Percentiles rank a stretch among this genome's conserved stretches.
These are phyloP conservation scores for Cyathus striatus DNA, from an alignment of 768 basidiomycete species.

Conservation along the genomic window DNA sequence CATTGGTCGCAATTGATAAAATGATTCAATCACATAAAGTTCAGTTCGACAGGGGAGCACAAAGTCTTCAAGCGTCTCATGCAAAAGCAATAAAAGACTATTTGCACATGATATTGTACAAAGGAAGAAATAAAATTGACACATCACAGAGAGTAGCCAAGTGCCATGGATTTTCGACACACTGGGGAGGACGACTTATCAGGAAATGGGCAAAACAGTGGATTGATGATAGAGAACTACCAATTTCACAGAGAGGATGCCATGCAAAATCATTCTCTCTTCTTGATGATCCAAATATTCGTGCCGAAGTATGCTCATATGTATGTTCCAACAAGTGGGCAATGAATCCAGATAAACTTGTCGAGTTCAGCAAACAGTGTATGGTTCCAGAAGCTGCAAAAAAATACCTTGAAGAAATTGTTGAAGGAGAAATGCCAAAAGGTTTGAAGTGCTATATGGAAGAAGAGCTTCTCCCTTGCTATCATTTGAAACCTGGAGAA, in stretches of 20 bases:
- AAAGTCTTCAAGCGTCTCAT: conserved; percentile 20
- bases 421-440: conserved; percentile 25
- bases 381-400: too few relatives aligned
- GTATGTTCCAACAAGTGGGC: too few relatives aligned
- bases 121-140: conserved; percentile 9
- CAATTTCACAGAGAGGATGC: conserved; percentile 14
- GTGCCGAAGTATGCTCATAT: too few relatives aligned
- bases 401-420: conserved; percentile 20
- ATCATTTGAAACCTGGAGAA: conserved; percentile 17
- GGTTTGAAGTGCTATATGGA: too few relatives aligned
- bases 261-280: conserved; percentile 23
- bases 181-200: too few relatives aligned
- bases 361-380: too few relatives aligned
- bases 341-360: too few relatives aligned
- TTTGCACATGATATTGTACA: conserved; percentile 23
- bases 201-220: conserved; percentile 20
- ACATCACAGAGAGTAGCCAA: conserved; percentile 21
- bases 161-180: conserved; percentile 21
- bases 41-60: conserved; percentile 16
- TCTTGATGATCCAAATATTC: conserved; percentile 18
- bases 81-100: conserved; percentile 19
- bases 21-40: conserved; percentile 16
- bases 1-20: conserved; percentile 17
- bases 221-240: conserved; percentile 16
- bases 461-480: conserved; percentile 26